phyloP scores from a whole-genome alignment of 441 rosid genomes.

The Hura crepitans region DNA sequence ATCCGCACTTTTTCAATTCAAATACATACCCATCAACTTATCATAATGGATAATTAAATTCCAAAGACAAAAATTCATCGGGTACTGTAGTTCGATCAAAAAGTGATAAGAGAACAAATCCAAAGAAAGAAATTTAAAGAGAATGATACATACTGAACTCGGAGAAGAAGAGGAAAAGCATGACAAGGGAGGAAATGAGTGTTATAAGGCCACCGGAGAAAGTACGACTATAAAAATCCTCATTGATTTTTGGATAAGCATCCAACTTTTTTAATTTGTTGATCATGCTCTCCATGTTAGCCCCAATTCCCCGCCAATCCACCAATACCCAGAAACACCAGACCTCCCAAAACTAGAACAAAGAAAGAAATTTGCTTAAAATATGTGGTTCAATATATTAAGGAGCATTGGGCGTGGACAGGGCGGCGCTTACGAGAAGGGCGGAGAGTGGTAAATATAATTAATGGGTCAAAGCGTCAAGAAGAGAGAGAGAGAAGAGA shows the following conservation, averaged over 20 bases:
- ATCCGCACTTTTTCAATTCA: not conserved
- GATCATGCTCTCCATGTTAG: constrained; percentile 53
- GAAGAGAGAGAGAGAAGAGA: not conserved
- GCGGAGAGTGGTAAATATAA: not conserved
- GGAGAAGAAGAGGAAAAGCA: constrained; percentile 85
- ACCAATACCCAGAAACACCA: constrained; percentile 8
- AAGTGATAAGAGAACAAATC: not conserved
- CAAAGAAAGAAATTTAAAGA: not conserved
- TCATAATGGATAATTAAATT: not conserved
- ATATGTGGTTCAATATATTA: not conserved
- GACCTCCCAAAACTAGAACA: not conserved
- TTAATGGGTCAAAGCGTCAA: constrained; percentile 2
- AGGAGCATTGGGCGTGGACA: not conserved
- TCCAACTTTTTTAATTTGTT: constrained; percentile 68
- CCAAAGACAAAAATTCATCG: not conserved
- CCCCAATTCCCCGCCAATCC: not conserved
- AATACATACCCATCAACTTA: not conserved
- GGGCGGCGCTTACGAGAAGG: constrained; percentile 16
- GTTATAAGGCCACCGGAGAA: constrained; percentile 92
- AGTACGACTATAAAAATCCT: constrained; percentile 89
- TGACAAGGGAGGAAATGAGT: constrained; percentile 65
- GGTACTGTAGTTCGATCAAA: not conserved
- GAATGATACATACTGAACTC: constrained; percentile 61
- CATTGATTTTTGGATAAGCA: constrained; percentile 89
- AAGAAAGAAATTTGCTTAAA: not conserved